These are phyloP conservation scores for Keithomyces neogunnii DNA, from an alignment of 2,329 filamentous ascomycete species.

Conservation along the genomic window DNA sequence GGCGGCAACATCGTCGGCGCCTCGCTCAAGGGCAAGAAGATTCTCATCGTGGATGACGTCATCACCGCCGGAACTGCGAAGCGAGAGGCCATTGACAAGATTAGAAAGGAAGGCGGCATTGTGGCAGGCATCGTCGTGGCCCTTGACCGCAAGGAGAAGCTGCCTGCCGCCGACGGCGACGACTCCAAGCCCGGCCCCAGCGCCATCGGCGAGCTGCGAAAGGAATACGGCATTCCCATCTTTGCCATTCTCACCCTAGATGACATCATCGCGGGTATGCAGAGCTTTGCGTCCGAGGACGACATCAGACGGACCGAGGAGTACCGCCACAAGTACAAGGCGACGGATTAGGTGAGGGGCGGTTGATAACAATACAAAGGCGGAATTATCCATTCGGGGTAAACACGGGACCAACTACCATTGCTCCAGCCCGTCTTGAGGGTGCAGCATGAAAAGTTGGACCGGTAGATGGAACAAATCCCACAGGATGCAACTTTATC, in stretches of 20 bases:
- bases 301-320: slow-evolving; percentile 62
- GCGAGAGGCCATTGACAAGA: slow-evolving; percentile 84
- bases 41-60: slow-evolving; percentile 93
- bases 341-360: slow-evolving; percentile 35
- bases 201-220: slow-evolving; percentile 77
- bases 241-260: slow-evolving; percentile 75
- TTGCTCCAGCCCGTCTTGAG: too few relatives aligned
- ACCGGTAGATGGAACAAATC: too few relatives aligned
- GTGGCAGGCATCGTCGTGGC: slow-evolving; percentile 85
- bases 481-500: too few relatives aligned
- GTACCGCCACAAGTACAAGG: slow-evolving; percentile 61
- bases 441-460: too few relatives aligned
- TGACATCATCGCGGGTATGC: slow-evolving; percentile 68
- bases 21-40: slow-evolving; percentile 70
- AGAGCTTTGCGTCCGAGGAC: slow-evolving; percentile 50
- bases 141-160: slow-evolving; percentile 79
- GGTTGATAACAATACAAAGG: too few relatives aligned
- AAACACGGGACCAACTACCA: too few relatives aligned
- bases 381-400: too few relatives aligned
- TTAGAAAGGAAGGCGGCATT: slow-evolving; percentile 73
- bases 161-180: slow-evolving; percentile 55
- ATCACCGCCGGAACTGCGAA: slow-evolving; percentile 94
- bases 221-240: slow-evolving; percentile 77
- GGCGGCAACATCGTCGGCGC: slow-evolving; percentile 89
- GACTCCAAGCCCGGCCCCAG: slow-evolving; percentile 64